Conservation (phyloP, 306 rosid genomes). For the Potentilla sterilis region DNA sequence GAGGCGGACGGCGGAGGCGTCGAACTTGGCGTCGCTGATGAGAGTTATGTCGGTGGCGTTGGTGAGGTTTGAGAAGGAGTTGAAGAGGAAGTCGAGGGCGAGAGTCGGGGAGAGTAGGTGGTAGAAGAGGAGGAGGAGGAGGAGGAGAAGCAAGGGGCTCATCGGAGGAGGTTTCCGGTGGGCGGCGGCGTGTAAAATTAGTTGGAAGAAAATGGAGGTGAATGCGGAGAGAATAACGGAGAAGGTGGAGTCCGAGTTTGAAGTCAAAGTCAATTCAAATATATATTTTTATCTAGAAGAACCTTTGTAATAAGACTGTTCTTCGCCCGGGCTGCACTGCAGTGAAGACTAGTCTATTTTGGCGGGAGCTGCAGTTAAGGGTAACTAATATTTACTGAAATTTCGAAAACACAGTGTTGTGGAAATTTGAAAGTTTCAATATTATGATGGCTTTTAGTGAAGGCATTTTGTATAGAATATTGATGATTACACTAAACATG, state of each 20-base stretch:
- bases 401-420: no score
- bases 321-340: no score
- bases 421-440: no score
- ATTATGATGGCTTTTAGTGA: no score
- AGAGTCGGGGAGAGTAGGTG: slow-evolving; percentile 16
- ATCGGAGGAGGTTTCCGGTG: slow-evolving; percentile 25
- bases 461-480: no score
- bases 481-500: no score
- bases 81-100: slow-evolving; percentile 55
- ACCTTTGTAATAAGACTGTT: no score
- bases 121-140: slow-evolving; percentile 22
- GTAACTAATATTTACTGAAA: no score
- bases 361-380: no score
- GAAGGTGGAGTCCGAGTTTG: neutral
- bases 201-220: neutral
- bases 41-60: slow-evolving; percentile 53
- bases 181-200: neutral
- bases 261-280: neutral
- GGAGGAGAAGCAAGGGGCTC: neutral
- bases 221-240: neutral
- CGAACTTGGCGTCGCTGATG: slow-evolving; percentile 59
- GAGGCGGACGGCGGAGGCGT: slow-evolving; percentile 57
- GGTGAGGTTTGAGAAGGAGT: slow-evolving; percentile 50
- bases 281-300: no score
- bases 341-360: no score